phyloP scores from a whole-genome alignment of 1,284 basidiomycete species.

The Xerocomus minutiporus region DNA sequence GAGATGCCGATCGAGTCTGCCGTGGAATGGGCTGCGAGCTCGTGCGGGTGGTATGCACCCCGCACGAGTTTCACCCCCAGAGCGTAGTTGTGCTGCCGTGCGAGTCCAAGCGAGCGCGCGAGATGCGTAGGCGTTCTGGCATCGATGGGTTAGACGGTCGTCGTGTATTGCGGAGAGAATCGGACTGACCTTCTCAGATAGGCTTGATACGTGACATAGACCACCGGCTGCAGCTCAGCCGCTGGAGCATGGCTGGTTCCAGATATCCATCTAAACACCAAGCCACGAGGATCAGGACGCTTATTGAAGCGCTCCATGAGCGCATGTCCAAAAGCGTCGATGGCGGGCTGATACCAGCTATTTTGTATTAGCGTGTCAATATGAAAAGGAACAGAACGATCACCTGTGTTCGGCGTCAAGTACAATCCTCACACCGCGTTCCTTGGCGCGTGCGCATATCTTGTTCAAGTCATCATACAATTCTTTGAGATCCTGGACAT shows the following conservation, averaged over 20 bases:
- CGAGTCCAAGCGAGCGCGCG: slow-evolving; percentile 61
- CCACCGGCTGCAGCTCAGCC: slow-evolving; percentile 51
- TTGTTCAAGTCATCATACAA: slow-evolving; percentile 56
- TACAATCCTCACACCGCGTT: slow-evolving; percentile 60
- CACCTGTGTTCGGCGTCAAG: slow-evolving; percentile 82
- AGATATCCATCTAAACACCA: slow-evolving; percentile 2
- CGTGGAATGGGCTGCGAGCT: slow-evolving; percentile 51
- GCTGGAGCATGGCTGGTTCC: slow-evolving; percentile 1
- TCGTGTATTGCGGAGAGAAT: neutral
- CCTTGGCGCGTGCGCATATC: slow-evolving; percentile 59
- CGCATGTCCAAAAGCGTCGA: slow-evolving; percentile 74
- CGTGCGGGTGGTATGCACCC: slow-evolving; percentile 87
- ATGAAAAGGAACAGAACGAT: neutral
- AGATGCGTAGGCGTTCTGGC: slow-evolving; percentile 67
- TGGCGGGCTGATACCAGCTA: slow-evolving; percentile 80
- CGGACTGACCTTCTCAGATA: slow-evolving; percentile 65
- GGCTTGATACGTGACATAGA: slow-evolving; percentile 83
- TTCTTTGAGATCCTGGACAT: slow-evolving; percentile 56
- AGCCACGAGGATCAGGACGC: slow-evolving; percentile 25
- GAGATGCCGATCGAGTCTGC: slow-evolving; percentile 43
- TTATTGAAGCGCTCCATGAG: slow-evolving; percentile 77
- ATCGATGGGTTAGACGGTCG: slow-evolving; percentile 1
- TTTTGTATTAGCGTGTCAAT: neutral
- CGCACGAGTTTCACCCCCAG: slow-evolving; percentile 94
- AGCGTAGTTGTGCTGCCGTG: slow-evolving; percentile 66